Evolutionary conservation across 1,284 basidiomycete genomes (phyloP).

Genomic region (Cutaneotrichosporon sp.): DNA sequence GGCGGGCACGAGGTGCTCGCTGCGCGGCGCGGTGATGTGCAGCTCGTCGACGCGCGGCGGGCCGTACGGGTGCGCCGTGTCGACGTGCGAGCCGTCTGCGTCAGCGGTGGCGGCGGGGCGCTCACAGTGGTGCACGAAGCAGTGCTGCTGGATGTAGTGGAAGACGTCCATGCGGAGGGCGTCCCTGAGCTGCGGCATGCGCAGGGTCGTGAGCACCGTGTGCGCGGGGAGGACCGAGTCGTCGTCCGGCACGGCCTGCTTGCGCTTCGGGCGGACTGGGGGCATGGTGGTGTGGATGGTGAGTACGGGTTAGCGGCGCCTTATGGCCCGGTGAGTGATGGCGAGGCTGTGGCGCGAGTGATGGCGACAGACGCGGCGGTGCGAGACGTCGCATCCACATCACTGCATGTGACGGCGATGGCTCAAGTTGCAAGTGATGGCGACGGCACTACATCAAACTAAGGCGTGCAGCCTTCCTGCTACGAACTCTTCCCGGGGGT

Average conservation of each 20-base stretch:
- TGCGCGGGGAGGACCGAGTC: neutral
- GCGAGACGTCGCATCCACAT: neutral
- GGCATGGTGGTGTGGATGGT: neutral
- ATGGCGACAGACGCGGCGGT: neutral
- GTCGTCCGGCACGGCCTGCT: neutral
- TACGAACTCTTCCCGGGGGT: too few relatives aligned
- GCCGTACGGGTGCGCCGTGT: neutral
- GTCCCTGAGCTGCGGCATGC: neutral
- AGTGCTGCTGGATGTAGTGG: neutral
- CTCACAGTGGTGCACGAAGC: neutral
- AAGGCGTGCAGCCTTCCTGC: too few relatives aligned
- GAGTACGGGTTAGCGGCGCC: neutral
- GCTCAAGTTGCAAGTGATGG: too few relatives aligned
- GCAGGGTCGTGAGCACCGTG: neutral
- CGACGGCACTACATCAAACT: too few relatives aligned
- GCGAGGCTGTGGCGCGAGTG: neutral
- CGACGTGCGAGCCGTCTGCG: neutral
- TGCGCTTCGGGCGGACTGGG: neutral
- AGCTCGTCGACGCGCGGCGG: neutral
- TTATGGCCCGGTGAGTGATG: neutral
- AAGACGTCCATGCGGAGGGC: neutral
- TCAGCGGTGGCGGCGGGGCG: neutral
- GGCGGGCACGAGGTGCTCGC: neutral
- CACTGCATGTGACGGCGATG: too few relatives aligned
- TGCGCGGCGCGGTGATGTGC: neutral